Base-by-base conservation (phyloP, 2,329 filamentous ascomycete species). In the Botrytis cinerea region DNA sequence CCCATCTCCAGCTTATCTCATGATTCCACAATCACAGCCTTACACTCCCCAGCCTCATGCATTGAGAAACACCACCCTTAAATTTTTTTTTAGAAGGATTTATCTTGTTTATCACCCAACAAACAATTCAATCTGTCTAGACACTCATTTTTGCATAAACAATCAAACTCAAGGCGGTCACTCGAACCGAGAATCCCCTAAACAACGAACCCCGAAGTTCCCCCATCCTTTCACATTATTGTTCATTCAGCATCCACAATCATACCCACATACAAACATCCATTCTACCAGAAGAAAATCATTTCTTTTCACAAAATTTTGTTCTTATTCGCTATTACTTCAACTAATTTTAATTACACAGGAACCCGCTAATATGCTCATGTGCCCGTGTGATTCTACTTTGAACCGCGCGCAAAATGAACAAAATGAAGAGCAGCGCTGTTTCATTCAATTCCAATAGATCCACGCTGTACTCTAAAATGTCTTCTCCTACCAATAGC, bases 131-230 rank as follows among this genome's bases (percentile, higher is more conserved):
- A 62, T 16, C 5, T 16, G 22, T 62, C 60, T 18, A n/a, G 43
- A 38, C 32, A 18, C 28, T 10, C 3, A 16, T 25, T 20, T 5
- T 35, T n/a, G 8, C 32, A 40, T 2, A 68, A 68, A 54, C 46
- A 22, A 57, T 32, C 20, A 1, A 54, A 54, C 16, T 14, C 25
- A 54, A 57, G 48, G 64, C 35, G 46, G 35, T 68, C 46, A n/a
- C 25, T 38, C 46, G 64, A 68, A 57, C 46, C 64, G 64, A 68
- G 35, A 45, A 22, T 40, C 46, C 64, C 64, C 64, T 68, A 22
- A 68, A 28, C 1, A 51, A 2, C 10, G 14, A 25, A 14, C 16
- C 25, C 16, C 38, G 25, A 28, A 40, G 22, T 40, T 54, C 12
- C 22, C 18, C 45, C 48, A 28, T 25, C 2, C 46, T 20, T 40